Conservation (phyloP, 2,329 filamentous ascomycete species). For the Coleophoma crateriformis region DNA sequence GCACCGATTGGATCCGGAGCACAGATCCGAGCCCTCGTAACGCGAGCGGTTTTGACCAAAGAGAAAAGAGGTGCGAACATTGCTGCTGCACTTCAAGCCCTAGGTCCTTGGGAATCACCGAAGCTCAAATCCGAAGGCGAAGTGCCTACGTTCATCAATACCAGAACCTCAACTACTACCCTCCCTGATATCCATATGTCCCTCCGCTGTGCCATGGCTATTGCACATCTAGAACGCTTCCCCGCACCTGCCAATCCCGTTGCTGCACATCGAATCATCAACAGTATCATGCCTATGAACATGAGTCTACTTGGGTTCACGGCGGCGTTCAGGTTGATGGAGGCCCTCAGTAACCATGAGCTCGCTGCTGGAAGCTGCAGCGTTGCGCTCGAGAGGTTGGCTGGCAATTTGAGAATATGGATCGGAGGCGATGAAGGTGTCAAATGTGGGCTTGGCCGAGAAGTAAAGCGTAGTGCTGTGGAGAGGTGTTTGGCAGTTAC, state of each 20-base stretch:
- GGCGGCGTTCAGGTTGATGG: slow-evolving; percentile 53
- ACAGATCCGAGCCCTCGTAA: slow-evolving; percentile 52
- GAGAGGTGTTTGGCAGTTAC: slow-evolving; percentile 50
- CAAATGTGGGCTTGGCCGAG: slow-evolving; percentile 42
- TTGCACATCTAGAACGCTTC: slow-evolving; percentile 49
- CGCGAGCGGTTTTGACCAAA: slow-evolving; percentile 50
- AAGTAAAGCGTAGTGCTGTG: slow-evolving; percentile 48
- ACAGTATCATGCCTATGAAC: slow-evolving; percentile 39
- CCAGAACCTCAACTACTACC: slow-evolving; percentile 35
- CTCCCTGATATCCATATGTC: slow-evolving; percentile 50
- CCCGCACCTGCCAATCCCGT: slow-evolving; percentile 34
- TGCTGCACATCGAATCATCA: slow-evolving; percentile 41
- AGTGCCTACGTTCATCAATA: slow-evolving; percentile 38
- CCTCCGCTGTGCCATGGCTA: slow-evolving; percentile 53
- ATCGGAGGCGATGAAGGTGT: slow-evolving; percentile 47
- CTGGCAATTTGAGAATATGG: slow-evolving; percentile 55
- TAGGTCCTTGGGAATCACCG: slow-evolving; percentile 36
- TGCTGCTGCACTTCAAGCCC: slow-evolving; percentile 46
- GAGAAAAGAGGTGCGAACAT: slow-evolving; percentile 51
- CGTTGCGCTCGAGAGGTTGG: slow-evolving; percentile 47
- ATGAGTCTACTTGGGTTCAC: slow-evolving; percentile 51
- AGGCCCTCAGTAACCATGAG: slow-evolving; percentile 41
- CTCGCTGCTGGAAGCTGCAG: slow-evolving; percentile 41
- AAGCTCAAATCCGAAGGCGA: slow-evolving; percentile 15
- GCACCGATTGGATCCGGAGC: slow-evolving; percentile 77